Conservation (phyloP, 805 yeast species). For the Hanseniaspora opuntiae region DNA sequence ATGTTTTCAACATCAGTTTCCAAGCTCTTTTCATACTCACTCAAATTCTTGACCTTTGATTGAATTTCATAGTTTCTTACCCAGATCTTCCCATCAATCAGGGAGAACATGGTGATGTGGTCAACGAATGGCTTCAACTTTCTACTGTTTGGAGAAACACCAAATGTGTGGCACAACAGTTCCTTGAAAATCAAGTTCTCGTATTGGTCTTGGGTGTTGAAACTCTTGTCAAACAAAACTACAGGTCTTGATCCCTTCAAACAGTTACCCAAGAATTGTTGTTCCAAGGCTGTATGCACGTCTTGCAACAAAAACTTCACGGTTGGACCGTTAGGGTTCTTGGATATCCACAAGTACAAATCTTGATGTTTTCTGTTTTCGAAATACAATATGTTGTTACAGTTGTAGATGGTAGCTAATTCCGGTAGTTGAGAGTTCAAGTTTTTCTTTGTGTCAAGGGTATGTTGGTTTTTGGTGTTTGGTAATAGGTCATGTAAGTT, state of each 20-base stretch:
- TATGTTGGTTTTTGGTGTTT: slow-evolving; percentile 92
- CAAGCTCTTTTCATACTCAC: slow-evolving; percentile 36
- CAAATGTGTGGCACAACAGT: slow-evolving; percentile 66
- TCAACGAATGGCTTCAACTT: slow-evolving; percentile 89
- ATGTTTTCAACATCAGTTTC: slow-evolving; percentile 17
- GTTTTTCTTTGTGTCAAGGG: slow-evolving; percentile 83
- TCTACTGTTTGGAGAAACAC: slow-evolving; percentile 90
- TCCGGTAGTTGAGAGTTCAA: slow-evolving; percentile 71
- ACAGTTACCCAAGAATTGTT: slow-evolving; percentile 93
- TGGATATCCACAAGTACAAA: slow-evolving; percentile 84
- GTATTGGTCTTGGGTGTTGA: slow-evolving; percentile 46
- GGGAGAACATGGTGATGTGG: slow-evolving; percentile 84
- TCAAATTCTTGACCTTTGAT: slow-evolving; percentile 40
- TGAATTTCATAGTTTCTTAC: slow-evolving; percentile 84
- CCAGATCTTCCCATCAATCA: slow-evolving; percentile 92
- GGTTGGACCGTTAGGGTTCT: slow-evolving; percentile 97
- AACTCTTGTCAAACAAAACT: slow-evolving; percentile 71
- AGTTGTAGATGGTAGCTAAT: slow-evolving; percentile 91
- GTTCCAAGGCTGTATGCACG: slow-evolving; percentile 88
- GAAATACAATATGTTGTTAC: slow-evolving; percentile 85
- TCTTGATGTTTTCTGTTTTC: slow-evolving; percentile 95
- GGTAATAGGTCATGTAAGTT: slow-evolving; percentile 74
- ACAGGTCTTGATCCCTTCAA: slow-evolving; percentile 90
- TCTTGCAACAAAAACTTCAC: slow-evolving; percentile 86
- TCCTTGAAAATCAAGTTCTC: slow-evolving; percentile 60